phyloP scores from a whole-genome alignment of 257 asterid species.

The Primulina huaijiensis region DNA sequence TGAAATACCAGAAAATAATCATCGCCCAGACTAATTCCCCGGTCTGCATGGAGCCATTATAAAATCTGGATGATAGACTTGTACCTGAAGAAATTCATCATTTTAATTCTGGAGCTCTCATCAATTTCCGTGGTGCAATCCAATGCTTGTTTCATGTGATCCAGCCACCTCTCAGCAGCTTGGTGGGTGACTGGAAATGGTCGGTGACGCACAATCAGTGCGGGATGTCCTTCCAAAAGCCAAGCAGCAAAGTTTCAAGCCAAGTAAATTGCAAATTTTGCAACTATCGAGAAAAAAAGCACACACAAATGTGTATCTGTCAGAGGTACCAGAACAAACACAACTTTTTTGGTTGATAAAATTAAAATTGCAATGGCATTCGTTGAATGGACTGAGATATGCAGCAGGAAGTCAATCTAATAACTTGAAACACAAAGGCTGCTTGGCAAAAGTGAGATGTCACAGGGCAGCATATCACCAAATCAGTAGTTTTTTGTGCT shows the following conservation, averaged over 20 bases:
- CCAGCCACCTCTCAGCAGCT: constrained; percentile 97
- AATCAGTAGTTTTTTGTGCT: not conserved
- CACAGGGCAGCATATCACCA: not conserved
- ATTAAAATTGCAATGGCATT: not conserved
- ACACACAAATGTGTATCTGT: not conserved
- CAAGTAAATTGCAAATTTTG: not conserved
- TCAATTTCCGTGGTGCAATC: constrained; percentile 65
- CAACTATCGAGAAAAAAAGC: no score
- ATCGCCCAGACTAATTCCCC: no score
- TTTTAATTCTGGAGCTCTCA: constrained; percentile 68
- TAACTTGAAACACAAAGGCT: not conserved
- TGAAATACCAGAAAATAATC: no score
- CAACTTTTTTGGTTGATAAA: not conserved
- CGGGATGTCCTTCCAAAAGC: constrained; percentile 77
- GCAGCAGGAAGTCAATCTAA: not conserved
- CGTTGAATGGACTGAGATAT: not conserved
- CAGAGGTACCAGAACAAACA: constrained; percentile 5
- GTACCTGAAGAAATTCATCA: constrained; percentile 84
- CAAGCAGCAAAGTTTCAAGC: constrained; percentile 8
- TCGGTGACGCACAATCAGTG: constrained; percentile 92
- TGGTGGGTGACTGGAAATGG: constrained; percentile 84
- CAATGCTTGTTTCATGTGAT: constrained; percentile 88
- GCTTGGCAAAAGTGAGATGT: not conserved
- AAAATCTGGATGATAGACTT: not conserved
- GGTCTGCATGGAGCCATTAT: no score